Percentiles rank a stretch among this genome's conserved stretches.
These are phyloP conservation scores for Fusarium circinatum DNA, from an alignment of 2,329 filamentous ascomycete species.

Conservation along the genomic window DNA sequence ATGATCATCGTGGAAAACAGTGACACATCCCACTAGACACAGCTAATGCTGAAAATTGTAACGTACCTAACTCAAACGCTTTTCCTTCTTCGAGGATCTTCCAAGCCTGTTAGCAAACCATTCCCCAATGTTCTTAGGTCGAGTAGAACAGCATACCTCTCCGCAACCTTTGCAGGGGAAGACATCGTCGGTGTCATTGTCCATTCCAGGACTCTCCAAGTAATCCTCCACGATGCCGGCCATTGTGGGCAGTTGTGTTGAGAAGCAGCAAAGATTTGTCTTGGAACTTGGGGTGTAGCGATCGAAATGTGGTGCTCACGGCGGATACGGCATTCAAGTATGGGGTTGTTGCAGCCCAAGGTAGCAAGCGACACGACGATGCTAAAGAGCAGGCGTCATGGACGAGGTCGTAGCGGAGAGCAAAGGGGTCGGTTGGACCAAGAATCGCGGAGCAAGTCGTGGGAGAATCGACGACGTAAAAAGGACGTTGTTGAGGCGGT, in stretches of 20 bases:
- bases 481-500: conserved; percentile 24
- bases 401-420: conserved; percentile 27
- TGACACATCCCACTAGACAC: background rate
- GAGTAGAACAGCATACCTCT: conserved; percentile 68
- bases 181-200: conserved; percentile 82
- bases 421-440: conserved; percentile 24
- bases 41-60: background rate
- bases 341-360: conserved; percentile 27
- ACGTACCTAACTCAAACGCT: conserved; percentile 92
- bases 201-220: conserved; percentile 69
- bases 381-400: conserved; percentile 42
- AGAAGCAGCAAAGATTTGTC: conserved; percentile 4
- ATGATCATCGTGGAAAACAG: background rate
- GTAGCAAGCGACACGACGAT: conserved; percentile 34
- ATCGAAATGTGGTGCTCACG: conserved; percentile 21
- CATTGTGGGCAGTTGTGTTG: conserved; percentile 49
- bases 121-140: background rate
- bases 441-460: conserved; percentile 18
- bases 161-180: conserved; percentile 94
- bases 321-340: conserved; percentile 35
- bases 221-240: conserved; percentile 68
- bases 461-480: conserved; percentile 17
- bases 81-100: conserved; percentile 98
- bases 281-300: conserved; percentile 19
- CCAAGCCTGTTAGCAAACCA: conserved; percentile 30